Base-by-base conservation (phyloP, 2,329 filamentous ascomycete species). In the Diaporthe velutina region DNA sequence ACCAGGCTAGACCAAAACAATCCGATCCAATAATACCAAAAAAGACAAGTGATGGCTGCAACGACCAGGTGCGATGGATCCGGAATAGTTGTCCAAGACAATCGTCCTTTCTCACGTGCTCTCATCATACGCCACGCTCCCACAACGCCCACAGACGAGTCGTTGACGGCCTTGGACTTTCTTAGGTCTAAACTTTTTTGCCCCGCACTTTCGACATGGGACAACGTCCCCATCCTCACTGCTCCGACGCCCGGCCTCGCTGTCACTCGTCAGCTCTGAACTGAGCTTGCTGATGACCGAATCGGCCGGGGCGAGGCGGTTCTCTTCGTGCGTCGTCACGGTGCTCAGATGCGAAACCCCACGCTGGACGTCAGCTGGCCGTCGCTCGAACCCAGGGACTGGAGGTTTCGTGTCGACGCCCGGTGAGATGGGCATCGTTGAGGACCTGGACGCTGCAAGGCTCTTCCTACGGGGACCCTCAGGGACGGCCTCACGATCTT, bases 61-160 rank as follows among this genome's bases (percentile, higher is more conserved):
- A 38, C 17, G 33, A 12, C 50, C 48, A 17, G 19, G 22, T n/a
- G n/a, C 66, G n/a, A 15, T 10, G 30, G 25, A n/a, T 28, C 54
- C 28, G 28, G 55, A 15, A 19, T 19, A 19, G 22, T 38, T 13
- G n/a, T 33, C 48, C 45, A 42, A 40, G 45, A 52, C 22, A 12
- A 38, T 40, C 30, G 38, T 9, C 19, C 2, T 19, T 33, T n/a
- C 28, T 71, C 50, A 74, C 33, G 17, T 74, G 9, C 50, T 61
- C 17, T 77, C 74, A 19, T 79, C 77, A 25, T 40, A 70, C 42
- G 79, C 77, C 13, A 79, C 73, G 57, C 78, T 81, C 4, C 87
- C 87, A 76, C 88, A 94, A 60, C 85, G 87, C 48, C 88, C 88
- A 81, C 93, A 94, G n/a, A 92, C 86, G 77, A 94, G 82, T 75